These are phyloP conservation scores for Corniculantispora saksenae DNA, from an alignment of 2,329 filamentous ascomycete species.

Conservation along the genomic window DNA sequence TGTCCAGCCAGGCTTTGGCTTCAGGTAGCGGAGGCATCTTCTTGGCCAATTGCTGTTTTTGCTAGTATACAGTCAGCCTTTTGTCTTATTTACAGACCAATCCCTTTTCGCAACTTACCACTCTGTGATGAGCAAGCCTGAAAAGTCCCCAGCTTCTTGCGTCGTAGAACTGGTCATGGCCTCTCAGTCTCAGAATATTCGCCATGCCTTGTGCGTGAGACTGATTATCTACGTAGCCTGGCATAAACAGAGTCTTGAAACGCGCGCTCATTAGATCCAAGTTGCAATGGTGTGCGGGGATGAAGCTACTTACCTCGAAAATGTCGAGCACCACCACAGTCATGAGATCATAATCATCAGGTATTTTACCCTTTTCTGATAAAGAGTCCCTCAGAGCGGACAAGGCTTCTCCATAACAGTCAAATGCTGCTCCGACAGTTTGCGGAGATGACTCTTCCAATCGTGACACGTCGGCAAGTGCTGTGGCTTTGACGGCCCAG, in stretches of 20 bases:
- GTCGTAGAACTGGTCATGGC: slow-evolving; percentile 35
- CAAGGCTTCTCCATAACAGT: slow-evolving; percentile 39
- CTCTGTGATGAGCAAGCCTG: slow-evolving; percentile 39
- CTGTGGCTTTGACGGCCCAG: slow-evolving; percentile 40
- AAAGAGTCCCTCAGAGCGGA: slow-evolving; percentile 35
- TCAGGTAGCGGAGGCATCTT: slow-evolving; percentile 31
- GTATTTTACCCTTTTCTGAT: slow-evolving; percentile 31
- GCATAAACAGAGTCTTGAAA: slow-evolving; percentile 36
- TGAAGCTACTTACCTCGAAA: slow-evolving; percentile 35
- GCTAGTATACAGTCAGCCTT: slow-evolving; percentile 21
- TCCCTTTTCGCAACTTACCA: slow-evolving; percentile 24
- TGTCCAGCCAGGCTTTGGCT: slow-evolving; percentile 32
- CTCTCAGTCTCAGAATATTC: slow-evolving; percentile 39
- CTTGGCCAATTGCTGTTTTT: slow-evolving; percentile 40
- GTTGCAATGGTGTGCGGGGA: background rate
- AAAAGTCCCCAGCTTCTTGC: slow-evolving; percentile 42
- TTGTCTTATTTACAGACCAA: background rate
- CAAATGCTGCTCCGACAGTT: slow-evolving; percentile 31
- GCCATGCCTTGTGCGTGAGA: slow-evolving; percentile 43
- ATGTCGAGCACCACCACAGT: slow-evolving; percentile 41
- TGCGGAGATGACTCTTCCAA: slow-evolving; percentile 22
- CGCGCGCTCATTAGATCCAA: background rate
- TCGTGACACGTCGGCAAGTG: slow-evolving; percentile 35
- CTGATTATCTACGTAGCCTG: slow-evolving; percentile 27
- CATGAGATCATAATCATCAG: slow-evolving; percentile 43